Conservation (phyloP, 768 basidiomycete species). For the Hericium coralloides region DNA sequence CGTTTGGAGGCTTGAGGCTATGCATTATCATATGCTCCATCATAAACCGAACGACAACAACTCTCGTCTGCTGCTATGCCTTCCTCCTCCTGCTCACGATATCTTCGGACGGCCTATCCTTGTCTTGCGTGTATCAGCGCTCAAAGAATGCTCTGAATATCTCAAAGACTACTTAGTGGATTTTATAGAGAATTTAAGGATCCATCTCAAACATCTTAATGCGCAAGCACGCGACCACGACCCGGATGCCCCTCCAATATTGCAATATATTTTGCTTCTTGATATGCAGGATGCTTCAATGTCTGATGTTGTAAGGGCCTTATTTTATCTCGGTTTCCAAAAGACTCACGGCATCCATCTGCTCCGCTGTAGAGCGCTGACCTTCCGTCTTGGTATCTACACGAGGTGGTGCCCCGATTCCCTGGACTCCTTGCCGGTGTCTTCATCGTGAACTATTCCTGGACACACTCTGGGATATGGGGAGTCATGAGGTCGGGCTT, state of each 20-base stretch:
- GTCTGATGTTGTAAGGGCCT: slow-evolving; percentile 42
- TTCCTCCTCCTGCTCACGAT: slow-evolving; percentile 46
- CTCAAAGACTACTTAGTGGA: slow-evolving; percentile 32
- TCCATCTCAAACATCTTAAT: slow-evolving; percentile 45
- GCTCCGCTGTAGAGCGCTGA: slow-evolving; percentile 41
- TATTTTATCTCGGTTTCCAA: slow-evolving; percentile 3
- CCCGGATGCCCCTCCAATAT: slow-evolving; percentile 25
- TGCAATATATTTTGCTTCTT: slow-evolving; percentile 63
- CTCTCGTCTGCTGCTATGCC: slow-evolving; percentile 32
- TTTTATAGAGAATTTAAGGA: slow-evolving; percentile 43
- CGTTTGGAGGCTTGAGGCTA: slow-evolving; percentile 36
- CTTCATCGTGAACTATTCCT: slow-evolving; percentile 66
- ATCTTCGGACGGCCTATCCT: slow-evolving; percentile 60
- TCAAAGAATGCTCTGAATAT: slow-evolving; percentile 34
- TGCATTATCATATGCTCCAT: too few species aligned
- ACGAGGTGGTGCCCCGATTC: slow-evolving; percentile 60
- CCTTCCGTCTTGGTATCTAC: slow-evolving; percentile 52
- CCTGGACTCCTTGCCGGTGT: slow-evolving; percentile 77
- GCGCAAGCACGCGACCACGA: slow-evolving; percentile 18
- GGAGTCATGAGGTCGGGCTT: slow-evolving; percentile 44
- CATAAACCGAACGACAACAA: too few species aligned
- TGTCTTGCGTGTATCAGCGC: slow-evolving; percentile 37
- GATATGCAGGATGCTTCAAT: slow-evolving; percentile 52
- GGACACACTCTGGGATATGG: slow-evolving; percentile 66
- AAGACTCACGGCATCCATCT: slow-evolving; percentile 8